Evolutionary conservation across 2,329 filamentous ascomycete genomes (phyloP), one percentile per base, ranked within the genome.

Genomic region (Phaeoacremonium minimum): DNA sequence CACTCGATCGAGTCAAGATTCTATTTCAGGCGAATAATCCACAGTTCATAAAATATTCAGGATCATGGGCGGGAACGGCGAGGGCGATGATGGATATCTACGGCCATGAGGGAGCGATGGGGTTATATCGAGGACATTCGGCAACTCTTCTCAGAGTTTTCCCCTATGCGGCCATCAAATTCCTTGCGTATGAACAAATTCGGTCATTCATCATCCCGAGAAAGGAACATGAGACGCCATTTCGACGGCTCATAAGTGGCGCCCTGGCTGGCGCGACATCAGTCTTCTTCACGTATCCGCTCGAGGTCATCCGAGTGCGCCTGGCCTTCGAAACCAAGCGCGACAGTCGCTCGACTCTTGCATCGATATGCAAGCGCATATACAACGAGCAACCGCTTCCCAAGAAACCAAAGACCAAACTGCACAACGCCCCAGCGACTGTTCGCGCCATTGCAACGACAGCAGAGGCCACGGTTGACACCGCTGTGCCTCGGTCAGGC

Each of bases 1-100:
- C 93, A 16, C 85, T 98, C 46, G 93, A 98, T 64, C 84, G 93
- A 47, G 93, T 98, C 53, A 98, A 98, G 66, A 98, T 98, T 55
- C 84, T 98, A 29, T 97, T 98, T 66, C 93, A 98, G 61, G 85
- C 93, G 35, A 88, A 85, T 54, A 96, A 93, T 53, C 93, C 93
- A 4, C 84, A 93, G 49, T 98, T 95, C 58, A 77, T 85, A 36
- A 95, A 95, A 64, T 98, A 97, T 58, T 81, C 87, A 2, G 87
- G 89, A 28, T 89, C 85, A 29, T 96, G 90, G 85, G 76, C 78
- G 38, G 93, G 93, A 33, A 80, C 95, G 15, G 76, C 78, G n/a
- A 74, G 75, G 14, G 90, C 93, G 17, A 85, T 97, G 61, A 76
- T 77, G 48, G 85, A 90, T 51, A 97, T 98, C 45, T 87, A 93